Evolutionary conservation across 2,329 filamentous ascomycete species (phyloP), one percentile per base, ranked within the genome.

Genomic region (Spiromastix sp.): DNA sequence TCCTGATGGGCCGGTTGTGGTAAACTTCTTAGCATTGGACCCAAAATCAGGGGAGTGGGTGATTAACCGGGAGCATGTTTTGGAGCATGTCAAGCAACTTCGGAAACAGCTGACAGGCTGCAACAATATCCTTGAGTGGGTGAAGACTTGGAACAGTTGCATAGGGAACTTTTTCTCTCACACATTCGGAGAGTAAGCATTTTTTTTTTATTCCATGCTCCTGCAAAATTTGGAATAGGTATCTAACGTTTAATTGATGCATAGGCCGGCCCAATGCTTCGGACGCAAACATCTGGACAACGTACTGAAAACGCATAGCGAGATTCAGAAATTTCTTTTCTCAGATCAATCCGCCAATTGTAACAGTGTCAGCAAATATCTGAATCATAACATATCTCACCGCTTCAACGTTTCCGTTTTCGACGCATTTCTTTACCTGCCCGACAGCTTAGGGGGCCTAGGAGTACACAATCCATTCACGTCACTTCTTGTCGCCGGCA

Each of bases 81-180:
- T 61, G 18, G 44, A 55, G 16, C 63, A 67, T 35, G 51, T 63
- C 30, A 32, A 40, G 22, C 60, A 66, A 38, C 51, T 67, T 2
- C 49, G 49, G n/a, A 52, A 49, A 6, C 62, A 66, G 35, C 53
- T 66, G 1, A 42, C 50, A 1, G 49, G 51, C 4, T 66, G 63
- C 20, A 60, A 64, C 32, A 72, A 64, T 36, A 53, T 74, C 4
- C 66, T 75, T 32, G 59, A 63, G 11, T 73, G 67, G 61, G 62
- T 74, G 3, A 63, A 71, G 40, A 68, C 67, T 0, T 74, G 69
- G 62, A 74, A 74, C 44, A 68, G 59, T 28, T 72, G 70, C 44
- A 63, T 66, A 20, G 59, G 56, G 2, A 58, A 62, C 5, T 74
- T 72, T 48, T 71, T 74, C 51, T 55, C 56, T 13, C 62, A 58